Conservation (phyloP, 192 early-diverging fungal genomes). For the Coemansia sp. region DNA sequence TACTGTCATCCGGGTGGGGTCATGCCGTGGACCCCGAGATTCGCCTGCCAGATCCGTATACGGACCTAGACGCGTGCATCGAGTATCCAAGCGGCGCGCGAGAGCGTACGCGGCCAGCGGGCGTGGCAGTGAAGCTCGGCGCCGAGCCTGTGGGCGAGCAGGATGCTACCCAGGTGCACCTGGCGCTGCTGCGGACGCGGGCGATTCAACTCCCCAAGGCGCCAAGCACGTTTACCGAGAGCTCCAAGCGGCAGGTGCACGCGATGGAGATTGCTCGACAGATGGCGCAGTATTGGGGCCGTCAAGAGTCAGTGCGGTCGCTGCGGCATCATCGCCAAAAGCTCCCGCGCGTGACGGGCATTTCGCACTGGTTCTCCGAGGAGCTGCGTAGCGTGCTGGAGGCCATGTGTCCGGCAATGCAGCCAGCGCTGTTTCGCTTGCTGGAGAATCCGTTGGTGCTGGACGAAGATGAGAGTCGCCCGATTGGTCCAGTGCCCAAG, state of each 20-base stretch:
- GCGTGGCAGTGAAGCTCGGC: conserved; percentile 27
- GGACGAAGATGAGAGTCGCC: conserved; percentile 4
- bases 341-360: conserved; percentile 46
- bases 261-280: conserved; percentile 50
- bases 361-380: conserved; percentile 47
- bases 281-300: conserved; percentile 52
- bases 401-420: conserved; percentile 42
- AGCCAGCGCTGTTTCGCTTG: conserved; percentile 37
- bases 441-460: conserved; percentile 49
- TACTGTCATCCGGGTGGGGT: conserved; percentile 40
- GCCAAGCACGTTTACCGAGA: conserved; percentile 42
- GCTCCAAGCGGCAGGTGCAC: conserved; percentile 41
- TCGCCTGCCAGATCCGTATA: conserved; percentile 38
- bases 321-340: conserved; percentile 36
- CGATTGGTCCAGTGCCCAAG: conserved; percentile 18
- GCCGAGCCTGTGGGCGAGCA: conserved; percentile 2
- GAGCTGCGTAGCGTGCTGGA: conserved; percentile 48
- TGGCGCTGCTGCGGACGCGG: conserved; percentile 27
- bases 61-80: conserved; percentile 13
- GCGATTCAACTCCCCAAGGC: conserved; percentile 16
- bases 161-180: conserved; percentile 7
- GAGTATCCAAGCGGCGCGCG: neutral
- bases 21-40: conserved; percentile 9
- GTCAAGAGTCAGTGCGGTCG: conserved; percentile 33
- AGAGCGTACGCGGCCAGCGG: neutral